Evolutionary conservation across 2,329 filamentous ascomycete genomes (phyloP).

Genomic region (Teratosphaeria pseudoeucalypti): DNA sequence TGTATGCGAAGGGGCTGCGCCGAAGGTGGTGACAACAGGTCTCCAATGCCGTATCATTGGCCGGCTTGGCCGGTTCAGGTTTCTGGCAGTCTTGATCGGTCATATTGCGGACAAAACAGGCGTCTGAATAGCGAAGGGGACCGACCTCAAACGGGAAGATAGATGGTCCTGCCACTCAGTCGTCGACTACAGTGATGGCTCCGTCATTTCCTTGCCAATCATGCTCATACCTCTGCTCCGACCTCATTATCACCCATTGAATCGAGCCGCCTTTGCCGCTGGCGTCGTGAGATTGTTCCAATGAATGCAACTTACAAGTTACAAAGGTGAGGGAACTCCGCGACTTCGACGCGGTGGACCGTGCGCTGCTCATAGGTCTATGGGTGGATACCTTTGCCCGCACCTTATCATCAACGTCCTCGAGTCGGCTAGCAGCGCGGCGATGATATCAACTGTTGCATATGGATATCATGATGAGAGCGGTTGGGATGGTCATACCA

Average conservation of each 20-base stretch:
- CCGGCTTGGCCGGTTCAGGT: slow-evolving; percentile 41
- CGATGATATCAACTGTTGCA: background rate
- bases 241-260: too few relatives aligned
- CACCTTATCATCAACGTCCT: background rate
- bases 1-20: slow-evolving; percentile 40
- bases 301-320: slow-evolving; percentile 6
- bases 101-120: slow-evolving; percentile 43
- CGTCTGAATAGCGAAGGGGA: slow-evolving; percentile 46
- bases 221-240: too few relatives aligned
- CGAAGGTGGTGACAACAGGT: slow-evolving; percentile 49
- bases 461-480: background rate
- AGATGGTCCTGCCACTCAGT: too few relatives aligned
- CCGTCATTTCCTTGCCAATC: too few relatives aligned
- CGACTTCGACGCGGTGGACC: background rate
- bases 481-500: background rate
- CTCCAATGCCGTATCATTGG: slow-evolving; percentile 46
- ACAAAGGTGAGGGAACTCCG: background rate
- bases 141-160: slow-evolving; percentile 33
- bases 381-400: background rate
- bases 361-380: background rate
- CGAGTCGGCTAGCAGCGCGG: background rate
- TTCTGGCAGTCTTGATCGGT: slow-evolving; percentile 43
- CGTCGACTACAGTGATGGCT: too few relatives aligned
- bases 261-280: too few relatives aligned
- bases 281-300: too few relatives aligned